These are phyloP conservation scores for Candolleomyces aberdarensis DNA, from an alignment of 768 basidiomycete genomes.

Conservation along the genomic window DNA sequence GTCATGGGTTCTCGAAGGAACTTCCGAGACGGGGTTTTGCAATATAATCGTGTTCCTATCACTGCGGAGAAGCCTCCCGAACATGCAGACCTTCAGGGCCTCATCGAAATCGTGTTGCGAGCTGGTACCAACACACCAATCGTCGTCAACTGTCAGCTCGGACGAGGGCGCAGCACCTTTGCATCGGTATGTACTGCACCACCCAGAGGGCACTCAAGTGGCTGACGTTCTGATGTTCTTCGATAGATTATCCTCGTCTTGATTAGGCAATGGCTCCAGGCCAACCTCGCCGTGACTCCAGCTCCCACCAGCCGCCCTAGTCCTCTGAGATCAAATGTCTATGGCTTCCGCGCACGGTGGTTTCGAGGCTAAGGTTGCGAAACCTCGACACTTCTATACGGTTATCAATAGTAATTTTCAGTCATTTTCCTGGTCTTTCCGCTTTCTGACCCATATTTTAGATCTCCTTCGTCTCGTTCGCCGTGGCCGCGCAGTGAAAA, in stretches of 20 bases:
- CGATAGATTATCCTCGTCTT: slow-evolving; percentile 73
- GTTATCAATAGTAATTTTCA: slow-evolving; percentile 9
- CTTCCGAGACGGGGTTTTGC: slow-evolving; percentile 55
- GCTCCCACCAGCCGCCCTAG: slow-evolving; percentile 35
- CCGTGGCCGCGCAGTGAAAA: slow-evolving; percentile 83
- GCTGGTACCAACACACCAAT: slow-evolving; percentile 73
- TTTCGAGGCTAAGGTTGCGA: slow-evolving; percentile 3
- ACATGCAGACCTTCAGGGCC: slow-evolving; percentile 66
- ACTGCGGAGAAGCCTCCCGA: slow-evolving; percentile 86
- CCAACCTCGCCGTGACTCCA: slow-evolving; percentile 26
- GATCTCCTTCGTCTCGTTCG: slow-evolving; percentile 84
- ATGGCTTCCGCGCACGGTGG: slow-evolving; percentile 32
- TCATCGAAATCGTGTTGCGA: slow-evolving; percentile 76
- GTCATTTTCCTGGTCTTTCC: neutral
- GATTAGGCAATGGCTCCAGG: slow-evolving; percentile 79
- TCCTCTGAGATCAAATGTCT: slow-evolving; percentile 42
- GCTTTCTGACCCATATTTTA: slow-evolving; percentile 22
- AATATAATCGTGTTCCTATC: slow-evolving; percentile 85
- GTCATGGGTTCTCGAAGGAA: slow-evolving; percentile 67
- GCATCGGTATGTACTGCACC: slow-evolving; percentile 59
- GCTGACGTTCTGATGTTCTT: neutral
- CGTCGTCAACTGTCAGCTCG: slow-evolving; percentile 94
- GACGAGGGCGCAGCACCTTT: slow-evolving; percentile 86
- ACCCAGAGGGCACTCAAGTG: neutral
- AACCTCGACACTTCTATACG: slow-evolving; percentile 19